Evolutionary conservation across 2,329 filamentous ascomycete genomes (phyloP).

Genomic region (Diaporthe citri): DNA sequence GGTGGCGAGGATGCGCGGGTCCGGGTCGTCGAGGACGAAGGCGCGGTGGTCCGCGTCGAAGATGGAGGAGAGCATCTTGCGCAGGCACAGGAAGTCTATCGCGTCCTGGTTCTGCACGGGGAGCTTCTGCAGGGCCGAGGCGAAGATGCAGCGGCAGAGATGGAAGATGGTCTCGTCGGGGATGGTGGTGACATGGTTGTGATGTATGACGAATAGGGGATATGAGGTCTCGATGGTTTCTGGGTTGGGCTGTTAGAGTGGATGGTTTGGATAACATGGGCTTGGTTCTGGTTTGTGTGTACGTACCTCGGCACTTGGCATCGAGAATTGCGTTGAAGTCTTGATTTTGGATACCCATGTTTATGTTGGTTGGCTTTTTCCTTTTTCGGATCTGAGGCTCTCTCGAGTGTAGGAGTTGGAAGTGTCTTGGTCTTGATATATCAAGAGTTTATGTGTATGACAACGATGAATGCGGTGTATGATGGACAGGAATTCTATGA

Average conservation of each 20-base stretch:
- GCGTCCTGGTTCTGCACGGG: slow-evolving; percentile 41
- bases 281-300: neutral
- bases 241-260: slow-evolving; percentile 36
- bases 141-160: slow-evolving; percentile 46
- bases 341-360: slow-evolving; percentile 21
- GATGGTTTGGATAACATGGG: neutral
- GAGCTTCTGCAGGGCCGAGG: slow-evolving; percentile 44
- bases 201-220: slow-evolving; percentile 45
- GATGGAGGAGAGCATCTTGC: slow-evolving; percentile 48
- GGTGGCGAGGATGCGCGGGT: slow-evolving; percentile 44
- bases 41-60: slow-evolving; percentile 50
- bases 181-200: slow-evolving; percentile 47
- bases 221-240: slow-evolving; percentile 48
- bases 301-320: slow-evolving; percentile 40
- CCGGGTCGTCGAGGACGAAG: slow-evolving; percentile 48
- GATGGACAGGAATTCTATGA: neutral
- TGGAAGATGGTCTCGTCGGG: slow-evolving; percentile 45
- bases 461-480: neutral
- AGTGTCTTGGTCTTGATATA: neutral
- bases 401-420: neutral
- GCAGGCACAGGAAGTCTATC: slow-evolving; percentile 43
- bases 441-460: neutral
- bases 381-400: neutral
- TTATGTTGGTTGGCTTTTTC: slow-evolving; percentile 10
- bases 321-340: slow-evolving; percentile 31